Percentiles rank a stretch among this genome's conserved stretches.
Conservation (phyloP, 495 filamentous ascomycete genomes). For the Penicillium arizonense region DNA sequence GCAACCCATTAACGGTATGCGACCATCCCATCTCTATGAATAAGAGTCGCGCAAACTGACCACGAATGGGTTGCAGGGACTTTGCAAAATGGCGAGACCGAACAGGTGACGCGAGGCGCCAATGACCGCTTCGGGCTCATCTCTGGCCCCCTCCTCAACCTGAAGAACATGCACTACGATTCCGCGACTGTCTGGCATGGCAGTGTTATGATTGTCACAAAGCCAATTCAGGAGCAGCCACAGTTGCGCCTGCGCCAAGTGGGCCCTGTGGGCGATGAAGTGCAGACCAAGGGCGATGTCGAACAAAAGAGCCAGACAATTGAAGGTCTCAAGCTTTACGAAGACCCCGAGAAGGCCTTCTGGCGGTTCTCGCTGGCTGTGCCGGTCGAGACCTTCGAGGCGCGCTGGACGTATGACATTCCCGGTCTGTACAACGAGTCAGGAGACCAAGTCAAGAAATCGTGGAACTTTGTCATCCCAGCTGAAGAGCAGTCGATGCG, state of each 20-base stretch:
- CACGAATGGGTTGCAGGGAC: constrained; percentile 3
- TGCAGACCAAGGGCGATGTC: constrained; percentile 1
- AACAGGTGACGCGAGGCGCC: constrained; percentile 5
- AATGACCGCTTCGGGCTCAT: constrained; percentile 44
- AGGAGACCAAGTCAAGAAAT: constrained; percentile 35
- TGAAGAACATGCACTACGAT: constrained; percentile 72
- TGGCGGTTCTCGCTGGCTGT: constrained; percentile 73
- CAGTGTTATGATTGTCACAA: constrained; percentile 77
- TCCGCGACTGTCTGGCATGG: constrained; percentile 66
- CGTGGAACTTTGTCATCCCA: constrained; percentile 69
- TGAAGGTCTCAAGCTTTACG: constrained; percentile 70
- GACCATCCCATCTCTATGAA: neutral
- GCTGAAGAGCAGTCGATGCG: constrained; percentile 82
- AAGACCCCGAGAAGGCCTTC: constrained; percentile 73
- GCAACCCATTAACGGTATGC: constrained; percentile 15
- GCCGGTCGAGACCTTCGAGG: constrained; percentile 42
- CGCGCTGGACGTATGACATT: constrained; percentile 50
- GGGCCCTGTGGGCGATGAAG: constrained; percentile 32
- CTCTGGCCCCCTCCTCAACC: constrained; percentile 82
- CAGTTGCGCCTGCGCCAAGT: constrained; percentile 47
- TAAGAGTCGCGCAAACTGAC: constrained; percentile 2
- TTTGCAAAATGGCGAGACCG: constrained; percentile 17
- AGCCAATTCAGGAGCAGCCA: constrained; percentile 56
- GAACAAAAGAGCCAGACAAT: constrained; percentile 24
- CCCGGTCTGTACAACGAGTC: constrained; percentile 38